Evolutionary conservation across 169 alveolate species (phyloP), one percentile per base, ranked within the genome.

Genomic region (Plasmodium reichenowi): DNA sequence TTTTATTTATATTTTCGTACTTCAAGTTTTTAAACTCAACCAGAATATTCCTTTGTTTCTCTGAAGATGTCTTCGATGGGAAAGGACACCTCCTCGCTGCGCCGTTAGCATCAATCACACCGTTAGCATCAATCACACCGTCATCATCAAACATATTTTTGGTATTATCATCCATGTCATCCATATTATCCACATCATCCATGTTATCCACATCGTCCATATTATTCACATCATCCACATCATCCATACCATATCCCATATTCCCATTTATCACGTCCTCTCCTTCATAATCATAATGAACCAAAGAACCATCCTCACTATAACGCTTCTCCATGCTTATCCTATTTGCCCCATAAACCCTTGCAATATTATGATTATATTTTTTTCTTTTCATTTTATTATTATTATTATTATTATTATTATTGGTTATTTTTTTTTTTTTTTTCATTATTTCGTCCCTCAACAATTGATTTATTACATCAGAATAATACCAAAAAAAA

Each of bases 401-500:
- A 20, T 20, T 20, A 20, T 20, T 20, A 20, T 20, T 20, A 20
- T 20, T 20, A 20, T 20, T 20, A 20, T 20, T 20, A 20, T 0
- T 20, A 20, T 20, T 20, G 0, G 0, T 24, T 13, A 0, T 17
- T 24, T 24, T 60, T 24, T 24, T 15, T 6, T 60, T 60, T 17
- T 60, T 60, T 13, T 38, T 59, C 3, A 62, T 45, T 20, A 8
- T 72, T 15, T 26, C 15, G 0, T 74, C 72, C 3, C 32, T 24
- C 45, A 74, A 54, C 2, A 72, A 22, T 24, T 87, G 48, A 6
- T 72, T 64, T 43, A 87, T 50, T 22, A 64, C 68, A 6, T 63
- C 43, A 1, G 88, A 74, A 58, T 74, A 74, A 45, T 87, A 87
- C 92, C 92, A 87, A n/a, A 71, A 76, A 17, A 15, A 29, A 66